Evolutionary conservation across 1,139 yeast genomes (phyloP).

Genomic region (Kazachstania sp.): DNA sequence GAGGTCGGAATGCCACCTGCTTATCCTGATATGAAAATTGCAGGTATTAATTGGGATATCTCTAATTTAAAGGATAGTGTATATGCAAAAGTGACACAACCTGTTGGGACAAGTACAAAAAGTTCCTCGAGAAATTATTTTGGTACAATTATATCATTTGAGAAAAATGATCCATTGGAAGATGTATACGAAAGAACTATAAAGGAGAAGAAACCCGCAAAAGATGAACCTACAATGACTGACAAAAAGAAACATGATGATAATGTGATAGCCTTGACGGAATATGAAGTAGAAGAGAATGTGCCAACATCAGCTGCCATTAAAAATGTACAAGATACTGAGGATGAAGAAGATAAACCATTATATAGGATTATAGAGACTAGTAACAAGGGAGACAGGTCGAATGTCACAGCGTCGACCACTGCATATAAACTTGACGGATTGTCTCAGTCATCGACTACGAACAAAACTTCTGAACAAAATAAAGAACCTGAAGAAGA

Average conservation of each 20-base stretch:
- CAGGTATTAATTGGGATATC: slow-evolving; percentile 37
- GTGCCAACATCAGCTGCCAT: not conserved
- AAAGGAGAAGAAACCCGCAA: not conserved
- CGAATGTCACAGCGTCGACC: slow-evolving; percentile 23
- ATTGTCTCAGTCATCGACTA: not conserved
- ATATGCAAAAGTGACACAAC: slow-evolving; percentile 30
- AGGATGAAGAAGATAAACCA: slow-evolving; percentile 24
- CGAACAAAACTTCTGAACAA: not conserved
- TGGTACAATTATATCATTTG: slow-evolving; percentile 20
- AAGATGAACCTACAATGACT: not conserved
- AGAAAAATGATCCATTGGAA: slow-evolving; percentile 11
- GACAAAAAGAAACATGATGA: not conserved
- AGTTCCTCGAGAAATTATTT: slow-evolving; percentile 9
- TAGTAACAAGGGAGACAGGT: slow-evolving; percentile 11
- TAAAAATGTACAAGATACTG: not conserved
- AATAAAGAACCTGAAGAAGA: slow-evolving; percentile 18
- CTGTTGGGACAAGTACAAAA: too few species aligned
- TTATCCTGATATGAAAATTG: slow-evolving; percentile 58
- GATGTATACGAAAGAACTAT: slow-evolving; percentile 16
- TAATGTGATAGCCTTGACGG: not conserved
- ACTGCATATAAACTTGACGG: slow-evolving; percentile 7
- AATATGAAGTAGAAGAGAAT: not conserved
- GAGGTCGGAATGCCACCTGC: slow-evolving; percentile 80
- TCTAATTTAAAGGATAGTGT: slow-evolving; percentile 19
- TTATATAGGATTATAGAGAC: slow-evolving; percentile 40